Percentiles rank a stretch among this genome's conserved stretches.
Evolutionary conservation across 2,329 filamentous ascomycete genomes (phyloP).

Genomic region (Venturia effusa): DNA sequence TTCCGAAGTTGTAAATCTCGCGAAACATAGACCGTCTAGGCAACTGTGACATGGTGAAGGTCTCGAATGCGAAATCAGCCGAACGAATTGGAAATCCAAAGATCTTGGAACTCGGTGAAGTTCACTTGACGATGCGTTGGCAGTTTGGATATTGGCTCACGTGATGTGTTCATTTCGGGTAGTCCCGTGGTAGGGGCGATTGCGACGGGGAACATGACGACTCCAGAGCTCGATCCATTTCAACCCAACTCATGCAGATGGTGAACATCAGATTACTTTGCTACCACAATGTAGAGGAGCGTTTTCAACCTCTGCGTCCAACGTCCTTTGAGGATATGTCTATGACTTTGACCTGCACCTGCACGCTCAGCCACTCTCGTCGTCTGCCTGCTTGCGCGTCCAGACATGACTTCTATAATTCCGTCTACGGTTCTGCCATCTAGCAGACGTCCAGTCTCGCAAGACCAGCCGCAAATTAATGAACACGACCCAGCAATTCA

Average conservation of each 20-base stretch:
- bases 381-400: not conserved
- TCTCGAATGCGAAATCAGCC: too few relatives aligned
- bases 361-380: not conserved
- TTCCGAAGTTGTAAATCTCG: too few relatives aligned
- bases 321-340: not conserved
- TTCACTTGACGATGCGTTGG: not conserved
- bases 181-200: not conserved
- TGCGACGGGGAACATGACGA: not conserved
- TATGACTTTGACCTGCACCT: not conserved
- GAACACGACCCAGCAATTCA: not conserved
- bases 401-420: conserved; percentile 5
- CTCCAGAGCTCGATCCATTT: not conserved
- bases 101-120: too few relatives aligned
- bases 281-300: not conserved
- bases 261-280: not conserved
- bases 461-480: not conserved
- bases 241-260: not conserved
- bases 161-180: not conserved
- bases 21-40: too few relatives aligned
- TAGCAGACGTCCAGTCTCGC: not conserved
- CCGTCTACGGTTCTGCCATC: not conserved
- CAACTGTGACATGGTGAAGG: too few relatives aligned
- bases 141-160: not conserved
- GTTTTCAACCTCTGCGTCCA: too few relatives aligned
- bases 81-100: too few relatives aligned